Evolutionary conservation across 106 monocot genomes (phyloP).

Genomic region (Dioscorea dumetorum): DNA sequence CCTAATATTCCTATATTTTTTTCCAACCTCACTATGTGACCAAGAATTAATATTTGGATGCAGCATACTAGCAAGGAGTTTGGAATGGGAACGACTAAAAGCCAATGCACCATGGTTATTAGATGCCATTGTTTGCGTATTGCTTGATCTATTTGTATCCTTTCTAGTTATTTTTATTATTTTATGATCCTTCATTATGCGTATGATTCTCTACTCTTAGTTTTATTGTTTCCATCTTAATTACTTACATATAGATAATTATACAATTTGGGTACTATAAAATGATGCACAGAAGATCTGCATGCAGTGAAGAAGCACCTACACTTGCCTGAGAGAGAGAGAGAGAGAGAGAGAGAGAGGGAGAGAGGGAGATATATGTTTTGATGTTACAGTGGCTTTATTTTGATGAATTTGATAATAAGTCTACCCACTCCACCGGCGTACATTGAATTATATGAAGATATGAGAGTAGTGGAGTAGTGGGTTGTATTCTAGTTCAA

Average conservation of each 20-base stretch:
- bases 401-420: too few species aligned
- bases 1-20: slow-evolving; percentile 2
- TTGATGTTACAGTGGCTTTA: too few species aligned
- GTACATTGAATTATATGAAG: too few species aligned
- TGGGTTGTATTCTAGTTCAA: too few species aligned
- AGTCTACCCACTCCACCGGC: too few species aligned
- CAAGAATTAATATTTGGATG: not conserved
- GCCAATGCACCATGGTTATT: slow-evolving; percentile 68
- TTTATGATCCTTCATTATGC: too few species aligned
- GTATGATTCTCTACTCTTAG: not conserved
- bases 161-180: too few species aligned
- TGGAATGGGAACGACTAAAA: slow-evolving; percentile 52
- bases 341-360: too few species aligned
- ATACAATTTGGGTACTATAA: slow-evolving; percentile 63
- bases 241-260: slow-evolving; percentile 35
- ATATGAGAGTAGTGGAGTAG: too few species aligned
- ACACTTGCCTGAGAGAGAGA: not conserved
- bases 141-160: slow-evolving; percentile 79
- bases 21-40: not conserved
- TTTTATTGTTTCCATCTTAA: not conserved
- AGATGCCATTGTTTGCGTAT: slow-evolving; percentile 56
- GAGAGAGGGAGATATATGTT: too few species aligned
- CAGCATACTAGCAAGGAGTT: slow-evolving; percentile 66
- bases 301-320: not conserved
- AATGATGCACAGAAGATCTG: slow-evolving; percentile 8